Base-by-base conservation (phyloP, 192 early-diverging fungal genomes). In the Mortierella alpina region DNA sequence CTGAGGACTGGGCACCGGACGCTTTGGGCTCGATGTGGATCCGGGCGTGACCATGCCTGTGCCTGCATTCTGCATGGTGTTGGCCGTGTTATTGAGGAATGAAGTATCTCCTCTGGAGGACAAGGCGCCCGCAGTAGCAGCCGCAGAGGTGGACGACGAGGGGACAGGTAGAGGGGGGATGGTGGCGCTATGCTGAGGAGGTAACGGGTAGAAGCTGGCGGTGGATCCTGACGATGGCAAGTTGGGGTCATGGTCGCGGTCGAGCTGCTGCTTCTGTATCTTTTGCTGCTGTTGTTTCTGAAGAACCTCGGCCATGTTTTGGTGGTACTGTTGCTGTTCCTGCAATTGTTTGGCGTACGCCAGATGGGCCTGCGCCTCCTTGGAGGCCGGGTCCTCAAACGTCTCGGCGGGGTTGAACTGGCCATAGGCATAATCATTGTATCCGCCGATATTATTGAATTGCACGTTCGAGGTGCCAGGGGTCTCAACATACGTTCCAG, bases 261-360 rank as follows among this genome's bases (percentile, higher is more conserved):
- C 58, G 31, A 31, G 61, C 15, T 73, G 59, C 48, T 51, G 63
- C 41, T 66, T 62, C 48, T 42, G 44, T 7, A 56, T 14, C 22
- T 56, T 75, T 49, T 75, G 66, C 14, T 68, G 66, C 15, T 70
- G 54, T 51, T 78, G 75, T 31, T 72, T 72, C 52, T 80, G 63
- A 42, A 80, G 59, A 17, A 66, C 59, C 13, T 72, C 70, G 10
- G 70, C 77, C 77, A 80, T 80, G 42, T 80, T 72, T 52, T 80
- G 65, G 46, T 80, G 77, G 31, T 80, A 80, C 5, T 72, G 52
- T 48, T 80, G 77, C 18, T 80, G 77, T 47, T 80, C 77, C 31
- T 60, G 57, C 40, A 80, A 49, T 49, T 80, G 77, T 1, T 80
- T 68, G 11, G 77, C 77, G 39, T 80, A 80, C 5, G 69, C 77